These are phyloP conservation scores for Gossypium ekmanianum DNA, from an alignment of 345 rosid species.

Conservation along the genomic window DNA sequence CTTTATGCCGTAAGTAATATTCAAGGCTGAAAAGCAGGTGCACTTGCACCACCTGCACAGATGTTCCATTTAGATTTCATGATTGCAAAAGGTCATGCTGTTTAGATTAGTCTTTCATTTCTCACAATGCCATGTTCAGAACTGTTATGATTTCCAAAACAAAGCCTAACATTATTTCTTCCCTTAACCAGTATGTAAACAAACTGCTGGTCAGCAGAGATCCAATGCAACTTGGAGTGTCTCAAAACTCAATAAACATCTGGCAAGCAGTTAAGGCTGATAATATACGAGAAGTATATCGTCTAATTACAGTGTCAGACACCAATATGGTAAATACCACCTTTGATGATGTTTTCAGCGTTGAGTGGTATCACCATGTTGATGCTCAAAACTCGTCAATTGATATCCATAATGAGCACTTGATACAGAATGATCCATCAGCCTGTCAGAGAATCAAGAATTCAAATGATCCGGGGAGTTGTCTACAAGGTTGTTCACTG, in stretches of 20 bases:
- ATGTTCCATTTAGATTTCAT: neutral
- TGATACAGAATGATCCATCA: constrained; percentile 46
- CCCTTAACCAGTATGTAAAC: constrained; percentile 56
- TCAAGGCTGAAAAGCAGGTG: neutral
- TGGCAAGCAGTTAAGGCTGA: constrained; percentile 72
- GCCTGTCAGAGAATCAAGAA: constrained; percentile 56
- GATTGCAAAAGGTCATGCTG: neutral
- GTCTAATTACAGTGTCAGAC: constrained; percentile 52
- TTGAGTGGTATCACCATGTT: constrained; percentile 37
- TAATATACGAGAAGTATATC: constrained; percentile 67
- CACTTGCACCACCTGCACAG: neutral
- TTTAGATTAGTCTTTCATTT: constrained; percentile 3
- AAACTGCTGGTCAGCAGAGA: constrained; percentile 52
- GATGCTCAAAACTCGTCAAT: constrained; percentile 27
- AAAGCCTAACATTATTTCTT: constrained; percentile 20
- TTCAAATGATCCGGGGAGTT: constrained; percentile 51
- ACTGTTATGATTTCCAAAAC: neutral
- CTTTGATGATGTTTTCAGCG: constrained; percentile 44
- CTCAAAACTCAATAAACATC: constrained; percentile 31
- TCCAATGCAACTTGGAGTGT: constrained; percentile 24
- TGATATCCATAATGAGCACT: constrained; percentile 14
- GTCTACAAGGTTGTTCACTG: constrained; percentile 78
- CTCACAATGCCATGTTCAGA: neutral
- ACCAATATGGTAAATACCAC: constrained; percentile 46
- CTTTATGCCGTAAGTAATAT: neutral